Conservation (phyloP, 2,329 filamentous ascomycete species). For the Alternaria sp. region DNA sequence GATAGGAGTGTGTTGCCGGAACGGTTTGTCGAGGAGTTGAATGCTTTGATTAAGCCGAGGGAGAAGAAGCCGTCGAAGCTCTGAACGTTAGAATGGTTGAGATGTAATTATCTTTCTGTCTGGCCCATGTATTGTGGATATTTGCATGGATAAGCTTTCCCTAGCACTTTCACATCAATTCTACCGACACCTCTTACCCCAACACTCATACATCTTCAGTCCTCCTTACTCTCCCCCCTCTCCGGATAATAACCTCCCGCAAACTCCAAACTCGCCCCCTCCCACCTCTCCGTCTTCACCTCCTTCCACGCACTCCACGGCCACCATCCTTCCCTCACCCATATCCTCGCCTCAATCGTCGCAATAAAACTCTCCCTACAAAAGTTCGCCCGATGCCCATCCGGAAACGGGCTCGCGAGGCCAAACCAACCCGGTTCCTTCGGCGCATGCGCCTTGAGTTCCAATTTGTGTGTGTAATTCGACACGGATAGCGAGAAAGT, state of each 20-base stretch:
- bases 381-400: constrained; percentile 54
- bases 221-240: constrained; percentile 47
- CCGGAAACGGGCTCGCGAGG: constrained; percentile 54
- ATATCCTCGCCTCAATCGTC: constrained; percentile 52
- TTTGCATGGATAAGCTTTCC: neutral
- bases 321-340: constrained; percentile 45
- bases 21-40: constrained; percentile 40
- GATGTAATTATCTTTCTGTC: neutral
- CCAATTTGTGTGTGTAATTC: constrained; percentile 50
- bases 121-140: neutral
- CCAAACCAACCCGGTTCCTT: constrained; percentile 53
- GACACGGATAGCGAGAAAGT: constrained; percentile 48
- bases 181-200: neutral
- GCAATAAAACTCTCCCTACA: constrained; percentile 57
- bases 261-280: constrained; percentile 56
- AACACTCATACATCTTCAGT: constrained; percentile 1
- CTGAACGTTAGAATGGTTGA: neutral
- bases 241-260: constrained; percentile 56
- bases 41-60: constrained; percentile 19
- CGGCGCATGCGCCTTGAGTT: constrained; percentile 50
- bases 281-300: constrained; percentile 50
- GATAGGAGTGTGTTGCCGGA: constrained; percentile 37
- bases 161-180: neutral
- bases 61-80: constrained; percentile 34
- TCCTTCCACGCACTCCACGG: constrained; percentile 48